phyloP scores from a whole-genome alignment of 1,284 basidiomycete genomes.

The Malassezia japonica region DNA sequence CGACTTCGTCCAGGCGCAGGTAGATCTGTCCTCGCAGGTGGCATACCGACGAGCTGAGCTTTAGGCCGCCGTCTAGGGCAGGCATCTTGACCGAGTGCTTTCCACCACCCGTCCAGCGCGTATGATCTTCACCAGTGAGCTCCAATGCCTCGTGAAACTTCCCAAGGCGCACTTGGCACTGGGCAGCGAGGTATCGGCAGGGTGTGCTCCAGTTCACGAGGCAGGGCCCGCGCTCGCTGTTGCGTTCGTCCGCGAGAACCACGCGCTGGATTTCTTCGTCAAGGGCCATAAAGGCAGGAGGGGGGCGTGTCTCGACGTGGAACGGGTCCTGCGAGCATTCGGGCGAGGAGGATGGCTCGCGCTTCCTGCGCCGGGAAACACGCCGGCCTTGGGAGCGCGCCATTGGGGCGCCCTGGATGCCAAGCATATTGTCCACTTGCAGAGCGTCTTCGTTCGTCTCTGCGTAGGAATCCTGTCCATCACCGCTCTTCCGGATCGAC shows the following conservation, averaged over 20 bases:
- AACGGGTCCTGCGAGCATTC: conserved; percentile 4
- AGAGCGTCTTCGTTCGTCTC: neutral
- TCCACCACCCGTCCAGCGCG: conserved; percentile 25
- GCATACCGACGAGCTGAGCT: conserved; percentile 57
- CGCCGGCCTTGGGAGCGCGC: conserved; percentile 3
- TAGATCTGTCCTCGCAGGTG: conserved; percentile 84
- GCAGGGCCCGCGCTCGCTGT: conserved; percentile 21
- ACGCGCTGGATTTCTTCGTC: conserved; percentile 19
- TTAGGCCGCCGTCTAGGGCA: conserved; percentile 48
- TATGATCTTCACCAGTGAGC: conserved; percentile 64
- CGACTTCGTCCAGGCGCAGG: conserved; percentile 78
- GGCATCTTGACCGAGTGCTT: conserved; percentile 25
- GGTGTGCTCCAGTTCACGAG: conserved; percentile 37
- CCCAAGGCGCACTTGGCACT: conserved; percentile 84
- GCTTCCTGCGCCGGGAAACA: too few species aligned
- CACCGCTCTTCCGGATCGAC: conserved; percentile 10
- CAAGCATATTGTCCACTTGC: conserved; percentile 5
- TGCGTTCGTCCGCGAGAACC: neutral
- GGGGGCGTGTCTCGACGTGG: neutral
- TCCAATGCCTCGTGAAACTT: conserved; percentile 88
- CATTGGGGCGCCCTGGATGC: neutral
- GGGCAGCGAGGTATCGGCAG: conserved; percentile 58
- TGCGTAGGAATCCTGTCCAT: neutral
- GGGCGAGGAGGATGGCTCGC: conserved; percentile 5
- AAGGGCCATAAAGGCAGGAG: neutral